A percentile compares a stretch with the other conserved stretches of the same genome.
Conservation (phyloP, 1,139 yeast genomes). For the Yamadazyma taylorii region DNA sequence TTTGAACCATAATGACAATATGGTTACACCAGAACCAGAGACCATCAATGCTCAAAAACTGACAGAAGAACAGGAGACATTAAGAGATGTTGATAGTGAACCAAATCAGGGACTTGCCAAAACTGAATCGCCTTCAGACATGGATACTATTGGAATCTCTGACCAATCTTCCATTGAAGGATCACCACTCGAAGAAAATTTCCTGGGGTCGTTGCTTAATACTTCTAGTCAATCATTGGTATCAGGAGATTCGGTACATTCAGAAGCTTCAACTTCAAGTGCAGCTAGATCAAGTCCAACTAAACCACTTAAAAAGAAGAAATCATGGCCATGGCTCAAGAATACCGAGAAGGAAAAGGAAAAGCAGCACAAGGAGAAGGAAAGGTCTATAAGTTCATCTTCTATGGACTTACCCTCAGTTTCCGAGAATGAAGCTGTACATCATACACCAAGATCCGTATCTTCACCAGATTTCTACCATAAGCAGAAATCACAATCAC, state of each 20-base stretch:
- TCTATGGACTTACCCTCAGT: constrained; percentile 15
- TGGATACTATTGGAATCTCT: constrained; percentile 17
- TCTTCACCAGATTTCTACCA: constrained; percentile 17
- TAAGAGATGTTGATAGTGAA: constrained; percentile 1
- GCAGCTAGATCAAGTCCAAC: constrained; percentile 9
- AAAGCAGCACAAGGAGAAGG: constrained; percentile 7
- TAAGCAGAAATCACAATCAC: neutral
- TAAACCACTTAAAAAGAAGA: constrained; percentile 16
- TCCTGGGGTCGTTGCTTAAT: constrained; percentile 4
- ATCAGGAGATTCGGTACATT: constrained; percentile 11
- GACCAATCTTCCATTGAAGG: constrained; percentile 16
- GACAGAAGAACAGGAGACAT: constrained; percentile 6
- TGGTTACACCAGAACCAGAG: neutral
- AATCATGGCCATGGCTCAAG: constrained; percentile 20
- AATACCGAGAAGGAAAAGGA: constrained; percentile 7
- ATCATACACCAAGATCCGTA: constrained; percentile 13
- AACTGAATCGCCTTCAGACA: constrained; percentile 9
- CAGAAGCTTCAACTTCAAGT: constrained; percentile 6
- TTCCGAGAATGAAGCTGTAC: constrained; percentile 10
- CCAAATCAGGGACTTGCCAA: constrained; percentile 1
- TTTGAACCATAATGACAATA: no score
- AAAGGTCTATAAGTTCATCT: constrained; percentile 17
- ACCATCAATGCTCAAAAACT: neutral
- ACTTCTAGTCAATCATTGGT: constrained; percentile 13
- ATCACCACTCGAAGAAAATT: constrained; percentile 10